Conservation (phyloP, 768 basidiomycete species). For the Tricholoma furcatifolium region DNA sequence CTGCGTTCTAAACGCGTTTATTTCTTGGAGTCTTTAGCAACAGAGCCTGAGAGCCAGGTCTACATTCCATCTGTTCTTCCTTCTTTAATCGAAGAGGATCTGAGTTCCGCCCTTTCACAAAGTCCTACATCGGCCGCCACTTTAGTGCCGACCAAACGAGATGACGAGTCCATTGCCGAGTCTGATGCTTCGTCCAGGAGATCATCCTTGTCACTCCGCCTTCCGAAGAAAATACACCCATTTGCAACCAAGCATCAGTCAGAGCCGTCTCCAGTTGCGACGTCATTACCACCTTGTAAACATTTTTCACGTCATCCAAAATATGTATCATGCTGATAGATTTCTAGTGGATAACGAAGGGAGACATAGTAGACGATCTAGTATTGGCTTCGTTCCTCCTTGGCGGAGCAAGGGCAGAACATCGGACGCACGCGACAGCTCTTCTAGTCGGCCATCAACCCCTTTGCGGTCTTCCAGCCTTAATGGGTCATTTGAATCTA, state of each 20-base stretch:
- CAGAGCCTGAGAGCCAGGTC: background rate
- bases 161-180: constrained; percentile 19
- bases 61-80: background rate
- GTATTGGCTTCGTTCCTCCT: constrained; percentile 6
- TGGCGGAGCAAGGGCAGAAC: constrained; percentile 13
- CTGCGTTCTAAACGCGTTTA: constrained; percentile 13
- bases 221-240: constrained; percentile 16
- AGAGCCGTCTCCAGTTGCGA: background rate
- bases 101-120: background rate
- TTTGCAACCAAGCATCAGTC: constrained; percentile 13
- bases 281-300: constrained; percentile 4
- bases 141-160: background rate
- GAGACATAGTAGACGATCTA: constrained; percentile 5
- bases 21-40: constrained; percentile 8
- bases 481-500: constrained; percentile 14
- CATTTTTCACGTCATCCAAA: background rate
- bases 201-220: constrained; percentile 16
- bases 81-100: background rate
- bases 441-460: constrained; percentile 21
- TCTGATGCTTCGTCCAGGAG: constrained; percentile 20
- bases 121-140: constrained; percentile 1
- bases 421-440: background rate
- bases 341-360: constrained; percentile 3
- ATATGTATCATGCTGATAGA: background rate
- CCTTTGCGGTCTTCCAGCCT: constrained; percentile 13